These are phyloP conservation scores for Meira nashicola DNA, from an alignment of 1,284 basidiomycete genomes.

Conservation along the genomic window DNA sequence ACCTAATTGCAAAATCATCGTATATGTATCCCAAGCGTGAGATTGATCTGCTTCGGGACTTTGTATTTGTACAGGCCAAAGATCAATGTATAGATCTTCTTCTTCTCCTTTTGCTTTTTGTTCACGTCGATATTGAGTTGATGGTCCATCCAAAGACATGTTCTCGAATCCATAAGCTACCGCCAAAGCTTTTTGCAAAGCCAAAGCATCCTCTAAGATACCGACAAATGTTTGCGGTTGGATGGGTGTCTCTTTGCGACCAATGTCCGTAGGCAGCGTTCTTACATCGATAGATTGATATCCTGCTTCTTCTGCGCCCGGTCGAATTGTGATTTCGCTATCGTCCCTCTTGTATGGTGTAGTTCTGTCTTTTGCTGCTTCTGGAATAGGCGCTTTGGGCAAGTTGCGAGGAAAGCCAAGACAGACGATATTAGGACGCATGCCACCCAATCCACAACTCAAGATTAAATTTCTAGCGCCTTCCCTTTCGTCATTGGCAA, in stretches of 20 bases:
- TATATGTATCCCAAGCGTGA: conserved; percentile 52
- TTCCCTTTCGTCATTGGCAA: conserved; percentile 48
- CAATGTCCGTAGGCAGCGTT: conserved; percentile 40
- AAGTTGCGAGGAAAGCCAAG: conserved; percentile 41
- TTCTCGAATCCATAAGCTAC: conserved; percentile 48
- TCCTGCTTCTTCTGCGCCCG: not conserved
- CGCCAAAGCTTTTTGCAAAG: conserved; percentile 51
- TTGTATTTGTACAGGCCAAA: conserved; percentile 52
- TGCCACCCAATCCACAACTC: conserved; percentile 49
- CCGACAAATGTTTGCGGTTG: conserved; percentile 43
- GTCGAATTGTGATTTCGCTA: conserved; percentile 41
- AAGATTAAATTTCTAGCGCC: conserved; percentile 49
- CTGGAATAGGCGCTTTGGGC: not conserved
- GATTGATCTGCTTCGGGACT: conserved; percentile 33
- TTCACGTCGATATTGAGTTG: conserved; percentile 9
- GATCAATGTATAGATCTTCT: conserved; percentile 39
- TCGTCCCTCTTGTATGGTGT: not conserved
- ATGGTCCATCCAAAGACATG: conserved; percentile 26
- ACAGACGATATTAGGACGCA: conserved; percentile 51
- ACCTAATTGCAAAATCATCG: conserved; percentile 51
- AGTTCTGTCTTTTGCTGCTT: conserved; percentile 28
- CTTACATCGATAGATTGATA: conserved; percentile 27
- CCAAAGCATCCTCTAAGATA: conserved; percentile 51
- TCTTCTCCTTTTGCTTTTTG: conserved; percentile 12
- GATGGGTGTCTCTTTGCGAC: conserved; percentile 47